Conservation (phyloP, 345 rosid species). For the Eutrema japonicum region DNA sequence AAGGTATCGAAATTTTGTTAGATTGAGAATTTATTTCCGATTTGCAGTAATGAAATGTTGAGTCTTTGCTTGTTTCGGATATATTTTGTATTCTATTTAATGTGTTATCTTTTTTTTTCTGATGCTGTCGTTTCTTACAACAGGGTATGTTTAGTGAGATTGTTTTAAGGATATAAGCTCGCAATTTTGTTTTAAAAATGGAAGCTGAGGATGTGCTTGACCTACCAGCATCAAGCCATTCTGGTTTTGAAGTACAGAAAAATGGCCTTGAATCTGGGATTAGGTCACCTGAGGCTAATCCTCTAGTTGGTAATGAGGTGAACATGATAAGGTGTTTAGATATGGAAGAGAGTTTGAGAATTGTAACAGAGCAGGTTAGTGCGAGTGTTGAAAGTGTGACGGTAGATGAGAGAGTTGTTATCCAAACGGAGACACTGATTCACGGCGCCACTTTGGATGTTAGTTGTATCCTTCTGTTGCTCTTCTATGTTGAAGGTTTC, state of each 20-base stretch:
- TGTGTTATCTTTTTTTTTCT: neutral
- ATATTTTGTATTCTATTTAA: neutral
- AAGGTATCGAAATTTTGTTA: neutral
- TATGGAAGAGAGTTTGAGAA: slow-evolving; percentile 39
- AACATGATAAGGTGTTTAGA: slow-evolving; percentile 19
- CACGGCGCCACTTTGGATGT: slow-evolving; percentile 46
- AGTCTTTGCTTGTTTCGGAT: neutral
- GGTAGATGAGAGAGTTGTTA: slow-evolving; percentile 43
- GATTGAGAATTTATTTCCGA: neutral
- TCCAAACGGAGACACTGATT: slow-evolving; percentile 40
- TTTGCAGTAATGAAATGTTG: neutral
- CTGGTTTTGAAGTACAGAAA: slow-evolving; percentile 46
- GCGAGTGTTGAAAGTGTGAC: slow-evolving; percentile 48
- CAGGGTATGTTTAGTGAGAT: slow-evolving; percentile 34
- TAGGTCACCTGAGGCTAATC: slow-evolving; percentile 47
- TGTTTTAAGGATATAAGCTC: slow-evolving; percentile 21
- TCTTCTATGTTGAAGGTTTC: slow-evolving; percentile 28
- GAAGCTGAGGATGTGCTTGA: slow-evolving; percentile 49
- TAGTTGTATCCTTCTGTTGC: slow-evolving; percentile 63
- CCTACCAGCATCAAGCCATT: slow-evolving; percentile 44
- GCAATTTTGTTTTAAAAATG: slow-evolving; percentile 44
- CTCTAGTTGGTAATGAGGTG: slow-evolving; percentile 32
- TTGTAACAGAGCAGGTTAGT: slow-evolving; percentile 49
- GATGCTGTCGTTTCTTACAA: slow-evolving; percentile 17
- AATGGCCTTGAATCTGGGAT: slow-evolving; percentile 42